Evolutionary conservation across 257 asterid genomes (phyloP).

Genomic region (Solanum stenotomum): DNA sequence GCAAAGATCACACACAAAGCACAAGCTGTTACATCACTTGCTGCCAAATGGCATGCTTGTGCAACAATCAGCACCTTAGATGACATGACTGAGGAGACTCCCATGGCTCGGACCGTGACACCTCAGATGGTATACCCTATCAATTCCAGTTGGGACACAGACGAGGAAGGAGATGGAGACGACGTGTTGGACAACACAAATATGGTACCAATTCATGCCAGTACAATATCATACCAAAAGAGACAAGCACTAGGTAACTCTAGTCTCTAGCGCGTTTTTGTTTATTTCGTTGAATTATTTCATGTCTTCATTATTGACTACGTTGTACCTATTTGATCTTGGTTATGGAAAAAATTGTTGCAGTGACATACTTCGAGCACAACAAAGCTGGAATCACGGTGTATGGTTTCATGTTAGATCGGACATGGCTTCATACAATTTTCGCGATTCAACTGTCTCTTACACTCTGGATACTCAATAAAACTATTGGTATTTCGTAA

Average conservation of each 20-base stretch:
- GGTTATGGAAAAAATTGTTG: constrained; percentile 1
- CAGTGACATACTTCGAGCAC: constrained; percentile 88
- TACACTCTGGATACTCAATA: constrained; percentile 83
- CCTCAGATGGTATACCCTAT: constrained; percentile 10
- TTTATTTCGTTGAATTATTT: background rate
- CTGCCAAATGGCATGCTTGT: constrained; percentile 91
- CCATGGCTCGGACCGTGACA: constrained; percentile 19
- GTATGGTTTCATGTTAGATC: constrained; percentile 84
- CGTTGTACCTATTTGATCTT: background rate
- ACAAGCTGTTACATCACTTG: constrained; percentile 59
- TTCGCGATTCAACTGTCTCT: constrained; percentile 68
- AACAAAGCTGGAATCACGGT: constrained; percentile 90
- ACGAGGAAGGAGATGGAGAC: constrained; percentile 88
- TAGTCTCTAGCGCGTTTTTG: background rate
- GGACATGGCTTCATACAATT: constrained; percentile 69
- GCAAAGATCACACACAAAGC: constrained; percentile 93
- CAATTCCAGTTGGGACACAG: constrained; percentile 34
- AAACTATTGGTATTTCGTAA: constrained; percentile 65
- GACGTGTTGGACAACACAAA: constrained; percentile 68
- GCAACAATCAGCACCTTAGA: constrained; percentile 61
- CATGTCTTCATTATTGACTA: background rate
- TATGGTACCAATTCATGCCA: constrained; percentile 37
- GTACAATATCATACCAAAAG: constrained; percentile 67
- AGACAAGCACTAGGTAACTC: constrained; percentile 84
- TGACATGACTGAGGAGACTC: constrained; percentile 31